phyloP scores from a whole-genome alignment of 2,329 filamentous ascomycete genomes.

The Aspergillus oerlinghausenensis region DNA sequence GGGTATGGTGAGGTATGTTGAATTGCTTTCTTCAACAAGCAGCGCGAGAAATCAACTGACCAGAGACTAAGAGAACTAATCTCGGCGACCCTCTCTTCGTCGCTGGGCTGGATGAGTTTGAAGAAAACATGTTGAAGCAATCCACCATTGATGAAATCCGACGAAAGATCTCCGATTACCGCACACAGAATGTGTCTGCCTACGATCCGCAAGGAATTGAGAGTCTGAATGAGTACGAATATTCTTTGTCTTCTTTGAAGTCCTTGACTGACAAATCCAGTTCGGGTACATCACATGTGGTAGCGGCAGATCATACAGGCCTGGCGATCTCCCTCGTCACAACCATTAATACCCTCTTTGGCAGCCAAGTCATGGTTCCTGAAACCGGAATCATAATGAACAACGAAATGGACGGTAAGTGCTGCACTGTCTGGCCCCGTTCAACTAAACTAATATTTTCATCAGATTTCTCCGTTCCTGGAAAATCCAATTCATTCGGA shows the following conservation, averaged over 20 bases:
- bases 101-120: slow-evolving; percentile 56
- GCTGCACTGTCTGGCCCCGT: slow-evolving; percentile 12
- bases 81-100: slow-evolving; percentile 81
- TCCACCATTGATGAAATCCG: slow-evolving; percentile 58
- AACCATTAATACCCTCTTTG: slow-evolving; percentile 84
- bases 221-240: slow-evolving; percentile 54
- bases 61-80: slow-evolving; percentile 54
- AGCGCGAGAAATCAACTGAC: slow-evolving; percentile 7
- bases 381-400: slow-evolving; percentile 77
- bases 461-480: slow-evolving; percentile 83
- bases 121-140: slow-evolving; percentile 63
- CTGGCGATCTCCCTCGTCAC: slow-evolving; percentile 78
- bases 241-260: background rate
- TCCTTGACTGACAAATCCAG: slow-evolving; percentile 20
- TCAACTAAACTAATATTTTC: slow-evolving; percentile 48
- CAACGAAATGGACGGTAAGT: slow-evolving; percentile 55
- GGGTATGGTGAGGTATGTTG: slow-evolving; percentile 61
- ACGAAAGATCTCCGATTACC: slow-evolving; percentile 64
- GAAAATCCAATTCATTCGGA: slow-evolving; percentile 72
- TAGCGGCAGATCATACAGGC: slow-evolving; percentile 66
- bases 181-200: slow-evolving; percentile 65
- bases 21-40: background rate
- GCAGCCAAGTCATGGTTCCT: slow-evolving; percentile 71
- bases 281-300: slow-evolving; percentile 50
- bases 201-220: slow-evolving; percentile 70